Conservation (phyloP, 805 yeast genomes). For the Novakomyces olei region DNA sequence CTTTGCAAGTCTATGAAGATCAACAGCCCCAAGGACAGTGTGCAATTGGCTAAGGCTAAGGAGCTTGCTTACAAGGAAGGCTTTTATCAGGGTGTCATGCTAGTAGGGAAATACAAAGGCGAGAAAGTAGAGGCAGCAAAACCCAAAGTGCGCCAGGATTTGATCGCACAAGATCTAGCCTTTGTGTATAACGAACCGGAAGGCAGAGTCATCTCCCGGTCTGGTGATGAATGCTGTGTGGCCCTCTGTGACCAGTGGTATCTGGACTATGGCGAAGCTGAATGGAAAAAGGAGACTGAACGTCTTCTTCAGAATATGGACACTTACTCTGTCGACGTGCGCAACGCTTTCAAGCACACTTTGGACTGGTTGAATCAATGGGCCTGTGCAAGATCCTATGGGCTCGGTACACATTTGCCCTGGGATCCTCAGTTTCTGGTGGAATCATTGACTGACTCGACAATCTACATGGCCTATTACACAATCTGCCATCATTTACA, state of each 20-base stretch:
- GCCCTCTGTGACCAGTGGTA: slow-evolving; percentile 98
- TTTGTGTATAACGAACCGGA: slow-evolving; percentile 92
- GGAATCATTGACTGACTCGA: slow-evolving; percentile 88
- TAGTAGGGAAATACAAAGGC: slow-evolving; percentile 64
- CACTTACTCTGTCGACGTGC: slow-evolving; percentile 60
- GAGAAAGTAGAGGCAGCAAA: slow-evolving; percentile 81
- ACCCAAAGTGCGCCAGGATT: slow-evolving; percentile 60
- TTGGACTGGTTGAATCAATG: slow-evolving; percentile 92
- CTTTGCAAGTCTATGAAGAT: slow-evolving; percentile 74
- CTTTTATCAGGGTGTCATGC: slow-evolving; percentile 70
- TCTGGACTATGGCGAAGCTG: slow-evolving; percentile 85
- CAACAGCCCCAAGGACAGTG: slow-evolving; percentile 79
- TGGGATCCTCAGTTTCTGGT: slow-evolving; percentile 91
- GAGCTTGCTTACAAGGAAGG: slow-evolving; percentile 93
- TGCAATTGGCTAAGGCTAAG: slow-evolving; percentile 74
- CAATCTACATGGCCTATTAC: slow-evolving; percentile 85
- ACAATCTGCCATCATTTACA: slow-evolving; percentile 77
- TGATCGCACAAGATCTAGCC: slow-evolving; percentile 56
- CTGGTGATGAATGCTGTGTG: slow-evolving; percentile 91
- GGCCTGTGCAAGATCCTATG: slow-evolving; percentile 95
- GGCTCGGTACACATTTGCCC: slow-evolving; percentile 83
- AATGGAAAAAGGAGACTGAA: slow-evolving; percentile 63
- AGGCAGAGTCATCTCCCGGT: slow-evolving; percentile 67
- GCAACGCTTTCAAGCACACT: slow-evolving; percentile 81
- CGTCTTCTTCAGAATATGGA: slow-evolving; percentile 60